Base-by-base conservation (phyloP, 75 land plant genomes). In the Chamaecyparis obtusa region DNA sequence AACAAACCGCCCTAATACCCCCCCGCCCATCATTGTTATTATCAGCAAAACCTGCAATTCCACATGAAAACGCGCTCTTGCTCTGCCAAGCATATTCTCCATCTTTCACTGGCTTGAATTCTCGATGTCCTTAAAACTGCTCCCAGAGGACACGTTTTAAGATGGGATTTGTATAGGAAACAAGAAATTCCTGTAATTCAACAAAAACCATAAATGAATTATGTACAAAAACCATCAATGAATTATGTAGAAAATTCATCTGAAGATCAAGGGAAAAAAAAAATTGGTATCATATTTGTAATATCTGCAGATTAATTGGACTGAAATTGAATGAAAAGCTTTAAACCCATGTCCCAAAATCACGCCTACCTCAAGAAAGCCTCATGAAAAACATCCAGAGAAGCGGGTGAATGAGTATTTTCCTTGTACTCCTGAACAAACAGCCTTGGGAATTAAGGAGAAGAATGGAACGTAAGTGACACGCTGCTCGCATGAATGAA, bases 1-100 rank as follows among this genome's bases (percentile, higher is more conserved):
- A 55, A 93, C 88, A 83, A 93, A 94, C 83, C 69, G 87, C 1
- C 86, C 91, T 46, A 27, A 32, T 6, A 39, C 75, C 37, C 74
- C 43, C 37, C 80, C 41, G 35, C 87, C 60, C 54, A 57, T 32
- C 83, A 55, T 56, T 27, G 3, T 32, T 83, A 71, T 10, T 30
- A n/a, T 14, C 37, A 74, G 15, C 36, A 74, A 1, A 49, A 81
- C 3, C 1, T 39, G 81, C 46, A 78, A 44, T 17, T 2, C 83
- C 46, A 81, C 48, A 44, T 46, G 9, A 24, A 81, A 79, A 41
- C 46, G 5, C 24, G 3, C 48, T 41, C 7, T 46, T n/a, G 33
- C 15, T 81, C 1, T 44, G 5, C 83, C 83, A 9, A n/a, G 21
- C 16, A 43, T 32, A 81, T 81, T 81, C 1, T 81, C 32, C n/a